These are phyloP conservation scores for Plectosphaerella sp. DNA, from an alignment of 2,329 filamentous ascomycete species.

Conservation along the genomic window DNA sequence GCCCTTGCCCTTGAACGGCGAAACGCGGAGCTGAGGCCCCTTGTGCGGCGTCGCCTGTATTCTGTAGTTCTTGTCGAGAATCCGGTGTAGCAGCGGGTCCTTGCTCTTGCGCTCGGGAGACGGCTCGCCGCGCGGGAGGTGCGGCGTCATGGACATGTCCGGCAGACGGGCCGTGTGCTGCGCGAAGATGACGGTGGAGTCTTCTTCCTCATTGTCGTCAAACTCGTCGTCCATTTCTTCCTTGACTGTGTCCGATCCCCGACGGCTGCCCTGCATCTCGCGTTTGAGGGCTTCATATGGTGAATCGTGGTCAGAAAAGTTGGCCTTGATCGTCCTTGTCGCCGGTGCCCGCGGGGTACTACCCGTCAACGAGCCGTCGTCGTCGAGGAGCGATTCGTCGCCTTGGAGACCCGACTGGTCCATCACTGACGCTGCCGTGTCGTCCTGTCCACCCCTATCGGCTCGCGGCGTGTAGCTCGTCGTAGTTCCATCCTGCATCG, in stretches of 20 bases:
- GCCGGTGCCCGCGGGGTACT: slow-evolving; percentile 63
- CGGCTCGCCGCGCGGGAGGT: slow-evolving; percentile 32
- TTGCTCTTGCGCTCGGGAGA: slow-evolving; percentile 34
- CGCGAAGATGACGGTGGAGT: slow-evolving; percentile 45
- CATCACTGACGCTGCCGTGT: slow-evolving; percentile 25
- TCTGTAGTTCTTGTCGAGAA: slow-evolving; percentile 95
- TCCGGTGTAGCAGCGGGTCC: slow-evolving; percentile 80
- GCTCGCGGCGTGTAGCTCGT: slow-evolving; percentile 33
- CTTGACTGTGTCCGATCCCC: slow-evolving; percentile 22
- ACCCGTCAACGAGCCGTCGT: slow-evolving; percentile 56
- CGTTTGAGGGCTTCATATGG: slow-evolving; percentile 72
- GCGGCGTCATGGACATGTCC: slow-evolving; percentile 61
- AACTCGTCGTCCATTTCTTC: slow-evolving; percentile 27
- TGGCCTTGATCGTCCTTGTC: slow-evolving; percentile 43
- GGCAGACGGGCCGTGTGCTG: slow-evolving; percentile 52
- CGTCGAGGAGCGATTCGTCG: slow-evolving; percentile 67
- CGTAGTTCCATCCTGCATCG: slow-evolving; percentile 52
- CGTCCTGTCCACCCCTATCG: slow-evolving; percentile 28
- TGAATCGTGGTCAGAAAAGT: slow-evolving; percentile 64
- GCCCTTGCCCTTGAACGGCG: slow-evolving; percentile 35
- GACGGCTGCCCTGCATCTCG: slow-evolving; percentile 50
- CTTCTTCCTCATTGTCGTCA: slow-evolving; percentile 32
- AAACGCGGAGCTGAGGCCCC: slow-evolving; percentile 32
- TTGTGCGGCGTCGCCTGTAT: slow-evolving; percentile 87
- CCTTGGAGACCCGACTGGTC: slow-evolving; percentile 31